Evolutionary conservation across 345 rosid genomes (phyloP).

Genomic region (Hevea brasiliensis): DNA sequence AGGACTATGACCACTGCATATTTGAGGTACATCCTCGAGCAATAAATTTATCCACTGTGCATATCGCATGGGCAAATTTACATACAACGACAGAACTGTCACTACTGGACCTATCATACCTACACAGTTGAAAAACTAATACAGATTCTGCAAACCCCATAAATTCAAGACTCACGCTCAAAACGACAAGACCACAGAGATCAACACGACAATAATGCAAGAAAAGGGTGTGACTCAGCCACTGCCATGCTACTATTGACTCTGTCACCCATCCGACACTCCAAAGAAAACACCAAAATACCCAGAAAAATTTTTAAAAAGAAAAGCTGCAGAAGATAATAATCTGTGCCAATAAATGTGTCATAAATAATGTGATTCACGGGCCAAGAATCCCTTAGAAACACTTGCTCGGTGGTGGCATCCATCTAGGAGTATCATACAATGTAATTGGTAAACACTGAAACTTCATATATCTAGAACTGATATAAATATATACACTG

Average conservation of each 20-base stretch:
- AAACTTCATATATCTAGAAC: conserved; percentile 19
- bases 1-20: not conserved
- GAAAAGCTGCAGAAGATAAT: not conserved
- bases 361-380: conserved; percentile 46
- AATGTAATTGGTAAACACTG: not conserved
- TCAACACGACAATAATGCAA: conserved; percentile 16
- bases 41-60: conserved; percentile 19
- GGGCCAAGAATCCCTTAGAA: conserved; percentile 53
- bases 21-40: conserved; percentile 3
- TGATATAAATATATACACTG: conserved; percentile 26
- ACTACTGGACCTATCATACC: not conserved
- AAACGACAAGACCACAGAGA: conserved; percentile 18
- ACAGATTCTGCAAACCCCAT: conserved; percentile 14
- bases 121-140: conserved; percentile 11
- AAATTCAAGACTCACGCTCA: not conserved
- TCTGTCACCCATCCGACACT: conserved; percentile 26
- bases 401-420: conserved; percentile 37
- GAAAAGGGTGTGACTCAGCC: conserved; percentile 2
- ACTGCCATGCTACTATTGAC: conserved; percentile 20
- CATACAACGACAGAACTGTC: conserved; percentile 13
- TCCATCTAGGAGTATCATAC: conserved; percentile 13
- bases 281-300: conserved; percentile 22
- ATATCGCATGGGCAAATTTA: conserved; percentile 20
- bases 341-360: conserved; percentile 12
- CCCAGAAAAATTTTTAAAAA: not conserved